Evolutionary conservation across 805 yeast genomes (phyloP).

Genomic region (Ogataea methanolica): DNA sequence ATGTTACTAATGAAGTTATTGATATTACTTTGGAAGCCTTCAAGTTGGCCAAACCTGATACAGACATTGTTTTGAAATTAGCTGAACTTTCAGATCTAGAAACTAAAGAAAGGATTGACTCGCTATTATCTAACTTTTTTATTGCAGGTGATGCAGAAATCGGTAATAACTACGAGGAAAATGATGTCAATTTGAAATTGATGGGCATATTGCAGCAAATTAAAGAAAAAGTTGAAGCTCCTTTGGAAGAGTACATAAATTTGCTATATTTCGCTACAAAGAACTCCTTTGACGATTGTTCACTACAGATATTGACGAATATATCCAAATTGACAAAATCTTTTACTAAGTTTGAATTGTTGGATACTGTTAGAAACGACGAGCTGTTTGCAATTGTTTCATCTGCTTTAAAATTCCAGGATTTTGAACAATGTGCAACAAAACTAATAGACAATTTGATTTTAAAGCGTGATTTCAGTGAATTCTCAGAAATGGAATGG

Average conservation of each 20-base stretch:
- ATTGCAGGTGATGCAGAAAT: conserved; percentile 28
- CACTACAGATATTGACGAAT: conserved; percentile 15
- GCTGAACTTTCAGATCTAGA: conserved; percentile 14
- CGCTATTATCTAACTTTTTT: conserved; percentile 20
- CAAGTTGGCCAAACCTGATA: conserved; percentile 24
- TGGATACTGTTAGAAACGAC: conserved; percentile 19
- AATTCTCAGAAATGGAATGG: conserved; percentile 22
- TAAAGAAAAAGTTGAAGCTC: conserved; percentile 13
- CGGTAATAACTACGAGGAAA: conserved; percentile 22
- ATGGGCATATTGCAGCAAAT: conserved; percentile 14
- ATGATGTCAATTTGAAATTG: conserved; percentile 19
- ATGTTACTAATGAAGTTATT: conserved; percentile 21
- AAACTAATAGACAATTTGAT: conserved; percentile 13
- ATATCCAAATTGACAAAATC: conserved; percentile 11
- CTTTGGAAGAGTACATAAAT: conserved; percentile 25
- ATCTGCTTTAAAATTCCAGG: conserved; percentile 20
- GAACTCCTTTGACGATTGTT: conserved; percentile 24
- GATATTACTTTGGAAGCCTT: conserved; percentile 29
- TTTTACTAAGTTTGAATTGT: conserved; percentile 1
- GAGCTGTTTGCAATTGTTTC: conserved; percentile 24
- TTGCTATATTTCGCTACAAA: conserved; percentile 27
- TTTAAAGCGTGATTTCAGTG: conserved; percentile 3
- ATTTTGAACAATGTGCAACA: conserved; percentile 11
- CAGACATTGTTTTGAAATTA: conserved; percentile 20
- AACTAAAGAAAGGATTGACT: conserved; percentile 7